Percentiles rank a stretch among this genome's conserved stretches.
phyloP scores from a whole-genome alignment of 129 eudicot species.

The Dittrichia graveolens region DNA sequence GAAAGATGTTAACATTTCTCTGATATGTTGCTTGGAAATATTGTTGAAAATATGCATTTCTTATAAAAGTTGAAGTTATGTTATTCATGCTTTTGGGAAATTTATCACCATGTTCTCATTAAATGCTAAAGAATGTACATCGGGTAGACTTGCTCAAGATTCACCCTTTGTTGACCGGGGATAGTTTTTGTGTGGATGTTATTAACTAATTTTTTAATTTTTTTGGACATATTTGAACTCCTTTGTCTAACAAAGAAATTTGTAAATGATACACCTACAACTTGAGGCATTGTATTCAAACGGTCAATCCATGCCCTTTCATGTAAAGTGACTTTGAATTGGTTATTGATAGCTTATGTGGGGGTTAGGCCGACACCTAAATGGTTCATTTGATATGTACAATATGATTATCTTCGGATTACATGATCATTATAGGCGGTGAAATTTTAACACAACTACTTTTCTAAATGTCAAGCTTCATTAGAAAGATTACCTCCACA shows the following conservation, averaged over 20 bases:
- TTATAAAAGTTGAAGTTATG: not conserved
- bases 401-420: not conserved
- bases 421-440: not conserved
- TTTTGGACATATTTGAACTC: not conserved
- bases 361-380: too few relatives aligned
- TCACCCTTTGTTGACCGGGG: not conserved
- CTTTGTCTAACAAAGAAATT: not conserved
- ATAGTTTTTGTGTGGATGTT: not conserved
- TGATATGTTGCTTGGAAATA: not conserved
- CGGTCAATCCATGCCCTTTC: too few relatives aligned
- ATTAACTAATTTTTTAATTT: not conserved
- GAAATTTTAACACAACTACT: not conserved
- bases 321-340: not conserved
- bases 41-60: not conserved
- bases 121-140: not conserved
- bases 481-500: not conserved
- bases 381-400: not conserved
- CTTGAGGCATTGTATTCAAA: too few relatives aligned
- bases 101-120: not conserved
- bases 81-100: not conserved
- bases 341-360: not conserved
- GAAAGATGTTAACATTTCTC: slow-evolving; percentile 4
- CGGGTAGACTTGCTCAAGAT: not conserved
- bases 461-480: not conserved
- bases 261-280: too few relatives aligned